phyloP scores from a whole-genome alignment of 371 early-diverging fungal genomes.

The Parasitella parasitica region DNA sequence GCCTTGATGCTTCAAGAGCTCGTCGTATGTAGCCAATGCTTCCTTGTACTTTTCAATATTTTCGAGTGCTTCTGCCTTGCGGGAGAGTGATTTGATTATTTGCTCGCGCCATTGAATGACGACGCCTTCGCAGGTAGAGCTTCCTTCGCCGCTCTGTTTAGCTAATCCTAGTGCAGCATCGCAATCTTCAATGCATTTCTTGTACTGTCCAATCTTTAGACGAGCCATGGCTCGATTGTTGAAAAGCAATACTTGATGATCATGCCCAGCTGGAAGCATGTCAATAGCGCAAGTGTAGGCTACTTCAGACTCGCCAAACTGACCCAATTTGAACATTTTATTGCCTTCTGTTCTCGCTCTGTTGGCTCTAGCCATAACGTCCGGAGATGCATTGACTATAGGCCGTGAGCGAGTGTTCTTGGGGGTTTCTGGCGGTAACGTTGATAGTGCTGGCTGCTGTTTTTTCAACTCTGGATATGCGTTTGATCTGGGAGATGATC shows the following conservation, averaged over 20 bases:
- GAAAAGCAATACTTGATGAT: constrained; percentile 60
- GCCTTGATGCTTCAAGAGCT: constrained; percentile 46
- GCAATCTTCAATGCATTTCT: constrained; percentile 67
- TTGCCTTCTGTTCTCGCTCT: constrained; percentile 71
- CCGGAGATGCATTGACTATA: constrained; percentile 2
- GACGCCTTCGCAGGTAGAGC: constrained; percentile 20
- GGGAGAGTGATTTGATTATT: constrained; percentile 22
- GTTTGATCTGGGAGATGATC: neutral
- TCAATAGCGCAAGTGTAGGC: constrained; percentile 74
- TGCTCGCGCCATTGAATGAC: constrained; percentile 4
- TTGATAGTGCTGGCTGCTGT: neutral
- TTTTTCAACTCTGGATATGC: neutral
- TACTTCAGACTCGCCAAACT: constrained; percentile 80
- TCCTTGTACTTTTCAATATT: constrained; percentile 73
- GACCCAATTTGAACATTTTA: constrained; percentile 82
- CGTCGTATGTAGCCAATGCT: constrained; percentile 72
- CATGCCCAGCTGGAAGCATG: constrained; percentile 58
- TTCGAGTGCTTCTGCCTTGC: constrained; percentile 82
- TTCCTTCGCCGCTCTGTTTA: neutral
- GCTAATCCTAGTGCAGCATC: constrained; percentile 5
- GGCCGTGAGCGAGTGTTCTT: constrained; percentile 9
- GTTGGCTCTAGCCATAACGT: constrained; percentile 19
- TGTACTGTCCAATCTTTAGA: constrained; percentile 83
- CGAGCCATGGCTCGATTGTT: constrained; percentile 89
- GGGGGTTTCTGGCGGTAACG: neutral